Conservation (phyloP, 805 yeast species). For the Saturnispora gosingensis region DNA sequence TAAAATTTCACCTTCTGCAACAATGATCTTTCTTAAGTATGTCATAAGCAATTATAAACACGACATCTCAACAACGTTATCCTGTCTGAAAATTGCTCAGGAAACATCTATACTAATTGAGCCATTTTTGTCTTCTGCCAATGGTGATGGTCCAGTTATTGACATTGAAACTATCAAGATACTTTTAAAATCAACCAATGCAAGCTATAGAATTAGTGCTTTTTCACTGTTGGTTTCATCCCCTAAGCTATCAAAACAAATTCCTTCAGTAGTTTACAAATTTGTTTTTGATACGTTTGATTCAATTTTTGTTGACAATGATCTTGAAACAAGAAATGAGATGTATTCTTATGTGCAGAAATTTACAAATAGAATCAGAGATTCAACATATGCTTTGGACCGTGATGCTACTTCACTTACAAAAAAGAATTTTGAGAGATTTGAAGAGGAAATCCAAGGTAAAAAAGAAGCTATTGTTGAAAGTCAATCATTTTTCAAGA, state of each 20-base stretch:
- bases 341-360: constrained; percentile 52
- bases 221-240: constrained; percentile 55
- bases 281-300: constrained; percentile 37
- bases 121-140: constrained; percentile 33
- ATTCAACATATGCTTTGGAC: constrained; percentile 50
- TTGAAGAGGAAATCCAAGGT: constrained; percentile 30
- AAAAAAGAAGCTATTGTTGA: constrained; percentile 23
- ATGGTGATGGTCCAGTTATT: constrained; percentile 8
- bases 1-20: constrained; percentile 36
- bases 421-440: constrained; percentile 26
- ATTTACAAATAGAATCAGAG: constrained; percentile 57
- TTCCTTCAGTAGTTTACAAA: constrained; percentile 37
- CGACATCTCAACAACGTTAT: constrained; percentile 36
- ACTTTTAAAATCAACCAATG: constrained; percentile 39
- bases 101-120: constrained; percentile 43
- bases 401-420: constrained; percentile 41
- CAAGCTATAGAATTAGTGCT: constrained; percentile 38
- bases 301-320: constrained; percentile 51
- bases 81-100: constrained; percentile 56
- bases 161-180: constrained; percentile 24
- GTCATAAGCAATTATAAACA: constrained; percentile 14
- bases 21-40: constrained; percentile 23
- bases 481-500: constrained; percentile 28
- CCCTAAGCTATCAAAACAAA: constrained; percentile 49
- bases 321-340: constrained; percentile 59